These are phyloP conservation scores for Pistacia atlantica DNA, from an alignment of 345 rosid genomes.

Conservation along the genomic window DNA sequence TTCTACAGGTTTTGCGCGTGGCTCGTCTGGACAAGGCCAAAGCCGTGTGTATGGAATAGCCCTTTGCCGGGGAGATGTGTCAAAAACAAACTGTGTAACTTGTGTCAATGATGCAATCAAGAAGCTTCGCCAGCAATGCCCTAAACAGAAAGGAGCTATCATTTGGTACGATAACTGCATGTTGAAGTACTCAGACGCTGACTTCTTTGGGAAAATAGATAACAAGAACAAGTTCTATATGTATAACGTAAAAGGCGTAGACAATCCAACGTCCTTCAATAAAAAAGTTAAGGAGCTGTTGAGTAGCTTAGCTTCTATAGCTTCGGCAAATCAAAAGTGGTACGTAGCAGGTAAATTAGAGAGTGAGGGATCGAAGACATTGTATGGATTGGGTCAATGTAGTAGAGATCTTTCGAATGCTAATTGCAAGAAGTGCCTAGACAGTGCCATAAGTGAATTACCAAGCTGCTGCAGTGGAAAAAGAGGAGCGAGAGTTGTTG, in stretches of 20 bases:
- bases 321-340: not conserved
- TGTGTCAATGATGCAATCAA: not conserved
- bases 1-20: not conserved
- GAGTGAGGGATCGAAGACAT: not conserved
- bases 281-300: not conserved
- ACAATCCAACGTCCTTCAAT: not conserved
- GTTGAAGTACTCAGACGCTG: constrained; percentile 1
- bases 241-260: not conserved
- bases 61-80: not conserved
- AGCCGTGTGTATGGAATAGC: not conserved
- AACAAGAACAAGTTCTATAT: not conserved
- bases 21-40: not conserved
- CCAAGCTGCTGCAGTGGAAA: no score
- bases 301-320: not conserved
- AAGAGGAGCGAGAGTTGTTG: no score
- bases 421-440: no score
- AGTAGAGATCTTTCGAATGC: no score
- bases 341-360: not conserved
- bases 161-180: constrained; percentile 18
- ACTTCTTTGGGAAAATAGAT: constrained; percentile 14
- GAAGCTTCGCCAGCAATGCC: not conserved
- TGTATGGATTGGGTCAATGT: no score
- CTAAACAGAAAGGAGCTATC: constrained; percentile 7
- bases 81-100: not conserved
- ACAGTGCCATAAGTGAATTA: no score